Percentiles rank a stretch among this genome's conserved stretches.
phyloP scores from a whole-genome alignment of 148 eudicot species.

The Vaccinium darrowii region DNA sequence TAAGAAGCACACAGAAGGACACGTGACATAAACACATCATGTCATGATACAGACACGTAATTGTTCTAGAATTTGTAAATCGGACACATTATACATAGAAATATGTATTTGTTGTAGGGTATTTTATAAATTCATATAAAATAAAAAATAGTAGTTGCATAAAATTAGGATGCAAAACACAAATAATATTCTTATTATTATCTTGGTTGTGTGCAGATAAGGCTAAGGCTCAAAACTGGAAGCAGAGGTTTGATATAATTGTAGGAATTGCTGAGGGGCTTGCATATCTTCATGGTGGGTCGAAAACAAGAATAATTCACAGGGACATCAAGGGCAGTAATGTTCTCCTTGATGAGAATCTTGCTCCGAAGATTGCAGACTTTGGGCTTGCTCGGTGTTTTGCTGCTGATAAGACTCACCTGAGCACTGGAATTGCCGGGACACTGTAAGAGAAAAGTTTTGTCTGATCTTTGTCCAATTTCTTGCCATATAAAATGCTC shows the following conservation, averaged over 20 bases:
- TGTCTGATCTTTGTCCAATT: not conserved
- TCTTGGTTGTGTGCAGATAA: slow-evolving; percentile 33
- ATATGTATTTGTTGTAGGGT: not conserved
- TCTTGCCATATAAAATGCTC: not conserved
- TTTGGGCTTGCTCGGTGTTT: slow-evolving; percentile 74
- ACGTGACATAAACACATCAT: not conserved
- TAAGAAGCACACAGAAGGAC: not conserved
- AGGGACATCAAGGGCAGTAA: slow-evolving; percentile 81
- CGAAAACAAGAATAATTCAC: slow-evolving; percentile 54
- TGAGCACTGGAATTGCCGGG: slow-evolving; percentile 68
- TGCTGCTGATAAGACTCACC: slow-evolving; percentile 58
- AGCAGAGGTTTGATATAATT: slow-evolving; percentile 45
- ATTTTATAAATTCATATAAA: not conserved
- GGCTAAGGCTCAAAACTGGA: slow-evolving; percentile 40
- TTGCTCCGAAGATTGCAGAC: slow-evolving; percentile 72
- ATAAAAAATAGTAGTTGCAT: not conserved
- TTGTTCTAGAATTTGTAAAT: too few relatives aligned
- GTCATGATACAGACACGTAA: too few relatives aligned
- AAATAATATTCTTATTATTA: not conserved
- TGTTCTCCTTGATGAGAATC: slow-evolving; percentile 62
- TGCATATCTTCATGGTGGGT: slow-evolving; percentile 69
- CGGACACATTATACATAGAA: not conserved
- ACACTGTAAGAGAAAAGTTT: slow-evolving; percentile 43
- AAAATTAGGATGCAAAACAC: not conserved
- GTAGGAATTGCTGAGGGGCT: slow-evolving; percentile 76